These are phyloP conservation scores for Botrytis tulipae DNA, from an alignment of 2,329 filamentous ascomycete species.

Conservation along the genomic window DNA sequence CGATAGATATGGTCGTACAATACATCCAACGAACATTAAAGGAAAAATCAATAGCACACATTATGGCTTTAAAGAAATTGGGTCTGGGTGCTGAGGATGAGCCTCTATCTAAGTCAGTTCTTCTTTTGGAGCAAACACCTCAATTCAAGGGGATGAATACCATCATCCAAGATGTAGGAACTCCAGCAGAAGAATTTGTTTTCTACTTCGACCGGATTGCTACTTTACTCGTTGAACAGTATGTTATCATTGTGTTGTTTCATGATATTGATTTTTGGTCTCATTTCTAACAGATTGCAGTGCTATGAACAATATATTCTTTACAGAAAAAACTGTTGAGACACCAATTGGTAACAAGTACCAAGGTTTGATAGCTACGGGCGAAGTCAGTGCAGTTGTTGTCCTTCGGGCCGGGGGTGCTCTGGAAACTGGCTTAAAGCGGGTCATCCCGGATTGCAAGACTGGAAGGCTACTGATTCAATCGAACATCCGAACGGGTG, in stretches of 20 bases:
- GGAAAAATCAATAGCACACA: conserved; percentile 81
- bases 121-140: conserved; percentile 70
- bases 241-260: conserved; percentile 35
- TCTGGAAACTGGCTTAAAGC: conserved; percentile 81
- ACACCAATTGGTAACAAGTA: conserved; percentile 73
- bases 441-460: conserved; percentile 88
- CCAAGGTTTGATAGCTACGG: conserved; percentile 66
- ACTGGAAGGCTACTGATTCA: conserved; percentile 90
- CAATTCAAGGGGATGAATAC: conserved; percentile 89
- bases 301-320: conserved; percentile 74
- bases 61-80: conserved; percentile 72
- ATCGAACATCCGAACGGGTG: conserved; percentile 78
- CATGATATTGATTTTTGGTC: not conserved
- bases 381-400: conserved; percentile 80
- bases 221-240: conserved; percentile 79
- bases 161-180: conserved; percentile 77
- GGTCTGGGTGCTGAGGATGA: conserved; percentile 69
- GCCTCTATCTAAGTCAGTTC: conserved; percentile 71
- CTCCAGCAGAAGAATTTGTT: conserved; percentile 84
- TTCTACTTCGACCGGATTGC: conserved; percentile 95
- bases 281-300: conserved; percentile 44
- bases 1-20: conserved; percentile 83
- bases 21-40: conserved; percentile 86
- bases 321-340: conserved; percentile 59
- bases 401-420: conserved; percentile 86